A percentile compares a stretch with the other conserved stretches of the same genome.
Conservation (phyloP, 2,329 filamentous ascomycete genomes). For the Scytalidium sp. region DNA sequence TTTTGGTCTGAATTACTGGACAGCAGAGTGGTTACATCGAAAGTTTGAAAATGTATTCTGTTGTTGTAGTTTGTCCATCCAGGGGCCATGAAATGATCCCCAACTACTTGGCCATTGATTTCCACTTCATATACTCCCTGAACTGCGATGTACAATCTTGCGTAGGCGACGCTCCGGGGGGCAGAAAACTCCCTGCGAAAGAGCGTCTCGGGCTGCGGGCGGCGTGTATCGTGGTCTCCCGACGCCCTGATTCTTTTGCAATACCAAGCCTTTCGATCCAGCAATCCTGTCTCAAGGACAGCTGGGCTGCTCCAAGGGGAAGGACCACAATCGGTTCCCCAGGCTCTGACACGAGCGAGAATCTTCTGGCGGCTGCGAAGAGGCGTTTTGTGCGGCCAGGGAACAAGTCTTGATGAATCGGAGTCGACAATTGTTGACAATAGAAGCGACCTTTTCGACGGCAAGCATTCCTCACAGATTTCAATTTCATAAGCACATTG, state of each 20-base stretch:
- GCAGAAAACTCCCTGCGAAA: no score
- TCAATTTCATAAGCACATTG: slow-evolving; percentile 44
- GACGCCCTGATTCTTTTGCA: not conserved
- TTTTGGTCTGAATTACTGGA: slow-evolving; percentile 19
- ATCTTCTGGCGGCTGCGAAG: slow-evolving; percentile 25
- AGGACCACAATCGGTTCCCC: slow-evolving; percentile 15
- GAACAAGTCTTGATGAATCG: slow-evolving; percentile 35
- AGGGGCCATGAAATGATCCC: slow-evolving; percentile 29
- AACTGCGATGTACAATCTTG: slow-evolving; percentile 30
- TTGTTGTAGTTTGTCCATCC: slow-evolving; percentile 31
- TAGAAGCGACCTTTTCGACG: not conserved
- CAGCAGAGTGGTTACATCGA: slow-evolving; percentile 6
- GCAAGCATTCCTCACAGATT: slow-evolving; percentile 18
- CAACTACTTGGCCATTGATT: slow-evolving; percentile 29
- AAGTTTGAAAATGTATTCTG: slow-evolving; percentile 10
- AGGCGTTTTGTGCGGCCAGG: slow-evolving; percentile 37
- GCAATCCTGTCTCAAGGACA: slow-evolving; percentile 31
- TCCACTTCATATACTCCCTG: slow-evolving; percentile 29
- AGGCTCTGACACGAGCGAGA: slow-evolving; percentile 25
- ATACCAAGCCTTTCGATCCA: slow-evolving; percentile 30
- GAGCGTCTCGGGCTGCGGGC: no score
- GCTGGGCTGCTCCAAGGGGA: slow-evolving; percentile 27
- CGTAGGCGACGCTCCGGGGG: no score
- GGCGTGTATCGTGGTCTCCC: not conserved
- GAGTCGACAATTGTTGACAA: slow-evolving; percentile 7